Percentiles rank a stretch among this genome's conserved stretches.
These are phyloP conservation scores for Epichloe hybrida DNA, from an alignment of 2,329 filamentous ascomycete species.

Conservation along the genomic window DNA sequence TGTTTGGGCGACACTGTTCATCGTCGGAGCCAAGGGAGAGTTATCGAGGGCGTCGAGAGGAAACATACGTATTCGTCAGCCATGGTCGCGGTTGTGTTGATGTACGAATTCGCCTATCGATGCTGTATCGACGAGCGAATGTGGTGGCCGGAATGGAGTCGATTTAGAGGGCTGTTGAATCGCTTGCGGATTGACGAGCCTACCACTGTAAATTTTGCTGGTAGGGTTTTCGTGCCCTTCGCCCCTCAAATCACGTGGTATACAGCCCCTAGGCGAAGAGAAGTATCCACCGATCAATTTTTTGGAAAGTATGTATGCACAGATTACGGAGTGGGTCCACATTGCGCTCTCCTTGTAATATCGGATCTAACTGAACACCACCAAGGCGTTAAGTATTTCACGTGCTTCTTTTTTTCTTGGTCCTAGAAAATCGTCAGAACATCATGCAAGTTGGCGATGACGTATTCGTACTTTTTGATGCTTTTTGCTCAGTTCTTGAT, in stretches of 20 bases:
- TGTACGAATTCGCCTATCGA: conserved; percentile 31
- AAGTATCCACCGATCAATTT: neutral
- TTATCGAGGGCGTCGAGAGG: conserved; percentile 14
- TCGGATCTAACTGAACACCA: no score
- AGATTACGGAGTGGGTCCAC: neutral
- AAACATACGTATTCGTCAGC: conserved; percentile 83
- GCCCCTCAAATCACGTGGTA: conserved; percentile 19
- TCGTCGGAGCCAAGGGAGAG: conserved; percentile 15
- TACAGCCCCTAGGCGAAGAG: neutral
- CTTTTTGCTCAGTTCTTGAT: neutral
- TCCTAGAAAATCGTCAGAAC: no score
- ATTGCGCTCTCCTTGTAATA: no score
- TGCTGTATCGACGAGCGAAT: conserved; percentile 30
- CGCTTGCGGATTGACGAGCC: conserved; percentile 16
- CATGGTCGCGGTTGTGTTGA: conserved; percentile 47
- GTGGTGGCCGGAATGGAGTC: conserved; percentile 24
- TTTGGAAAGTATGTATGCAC: neutral
- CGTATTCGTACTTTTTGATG: no score
- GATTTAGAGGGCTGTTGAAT: conserved; percentile 16
- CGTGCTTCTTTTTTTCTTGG: no score
- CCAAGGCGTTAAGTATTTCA: no score
- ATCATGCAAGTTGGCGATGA: no score
- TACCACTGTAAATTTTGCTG: conserved; percentile 19
- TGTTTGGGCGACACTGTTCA: neutral
- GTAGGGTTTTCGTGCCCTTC: conserved; percentile 30